These are phyloP conservation scores for Diaporthe amygdali DNA, from an alignment of 2,329 filamentous ascomycete species.

Conservation along the genomic window DNA sequence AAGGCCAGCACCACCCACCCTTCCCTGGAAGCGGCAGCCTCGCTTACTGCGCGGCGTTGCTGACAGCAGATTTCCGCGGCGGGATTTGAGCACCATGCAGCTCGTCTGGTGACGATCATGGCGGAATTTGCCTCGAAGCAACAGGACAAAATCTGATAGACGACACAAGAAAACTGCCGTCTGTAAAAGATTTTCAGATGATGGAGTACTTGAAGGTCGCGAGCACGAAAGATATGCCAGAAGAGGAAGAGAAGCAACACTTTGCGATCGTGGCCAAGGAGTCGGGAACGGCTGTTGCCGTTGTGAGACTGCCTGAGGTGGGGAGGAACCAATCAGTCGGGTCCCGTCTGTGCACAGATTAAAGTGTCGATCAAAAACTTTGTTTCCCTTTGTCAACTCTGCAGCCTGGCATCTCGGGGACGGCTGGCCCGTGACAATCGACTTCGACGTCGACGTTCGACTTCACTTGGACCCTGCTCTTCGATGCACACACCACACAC, in stretches of 20 bases:
- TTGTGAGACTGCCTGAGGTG: slow-evolving; percentile 4
- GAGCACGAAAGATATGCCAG: background rate
- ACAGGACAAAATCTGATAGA: background rate
- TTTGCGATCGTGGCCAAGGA: slow-evolving; percentile 22
- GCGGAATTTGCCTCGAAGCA: background rate
- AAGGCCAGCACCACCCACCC: background rate
- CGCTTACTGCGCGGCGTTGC: background rate
- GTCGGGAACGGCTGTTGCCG: slow-evolving; percentile 8
- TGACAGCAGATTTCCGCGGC: background rate
- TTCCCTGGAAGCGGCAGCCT: background rate
- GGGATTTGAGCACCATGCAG: background rate
- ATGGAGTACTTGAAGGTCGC: background rate
- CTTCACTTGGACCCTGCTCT: background rate
- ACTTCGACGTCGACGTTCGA: background rate
- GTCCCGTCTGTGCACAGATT: background rate
- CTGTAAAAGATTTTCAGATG: background rate
- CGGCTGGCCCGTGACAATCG: no score
- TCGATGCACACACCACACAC: background rate
- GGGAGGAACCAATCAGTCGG: slow-evolving; percentile 9
- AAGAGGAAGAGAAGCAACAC: slow-evolving; percentile 3
- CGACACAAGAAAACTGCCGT: background rate
- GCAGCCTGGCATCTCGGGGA: no score
- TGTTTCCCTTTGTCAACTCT: background rate
- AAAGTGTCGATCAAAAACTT: slow-evolving; percentile 4
- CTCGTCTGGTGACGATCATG: background rate